Conservation (phyloP, 1,139 yeast genomes). For the Lodderomyces oxycetoniae region DNA sequence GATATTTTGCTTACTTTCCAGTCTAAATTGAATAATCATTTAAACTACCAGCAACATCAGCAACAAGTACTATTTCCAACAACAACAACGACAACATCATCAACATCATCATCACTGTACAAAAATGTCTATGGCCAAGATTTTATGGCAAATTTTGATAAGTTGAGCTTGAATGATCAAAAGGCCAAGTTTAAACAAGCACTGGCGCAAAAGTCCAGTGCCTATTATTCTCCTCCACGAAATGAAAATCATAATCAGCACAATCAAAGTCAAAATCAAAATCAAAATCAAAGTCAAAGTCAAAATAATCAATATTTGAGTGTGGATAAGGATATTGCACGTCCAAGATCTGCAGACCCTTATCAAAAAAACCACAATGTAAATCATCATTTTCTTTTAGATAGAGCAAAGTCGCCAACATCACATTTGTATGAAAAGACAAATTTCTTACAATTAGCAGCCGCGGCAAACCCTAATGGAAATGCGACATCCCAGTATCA, state of each 20-base stretch:
- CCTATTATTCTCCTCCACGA: neutral
- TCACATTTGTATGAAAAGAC: conserved; percentile 45
- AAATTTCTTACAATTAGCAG: conserved; percentile 43
- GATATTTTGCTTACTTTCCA: conserved; percentile 46
- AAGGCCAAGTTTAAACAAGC: conserved; percentile 6
- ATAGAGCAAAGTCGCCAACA: conserved; percentile 41
- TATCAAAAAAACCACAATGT: conserved; percentile 17
- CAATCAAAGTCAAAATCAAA: conserved; percentile 23
- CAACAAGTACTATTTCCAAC: conserved; percentile 5
- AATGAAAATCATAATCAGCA: conserved; percentile 1
- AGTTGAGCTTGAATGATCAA: conserved; percentile 22
- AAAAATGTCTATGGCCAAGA: conserved; percentile 16
- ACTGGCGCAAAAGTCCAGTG: neutral
- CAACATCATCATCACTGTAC: conserved; percentile 8
- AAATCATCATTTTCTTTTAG: conserved; percentile 20
- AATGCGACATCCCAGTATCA: conserved; percentile 5
- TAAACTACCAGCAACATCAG: conserved; percentile 15
- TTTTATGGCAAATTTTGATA: conserved; percentile 27
- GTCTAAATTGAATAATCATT: conserved; percentile 33
- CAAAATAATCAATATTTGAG: conserved; percentile 26
- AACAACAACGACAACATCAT: conserved; percentile 9
- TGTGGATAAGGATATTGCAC: conserved; percentile 25
- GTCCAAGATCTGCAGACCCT: conserved; percentile 47
- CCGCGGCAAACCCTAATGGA: conserved; percentile 21
- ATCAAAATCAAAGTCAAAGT: conserved; percentile 18